These are phyloP conservation scores for Aureobasidium pullulans DNA, from an alignment of 2,329 filamentous ascomycete genomes.

Conservation along the genomic window DNA sequence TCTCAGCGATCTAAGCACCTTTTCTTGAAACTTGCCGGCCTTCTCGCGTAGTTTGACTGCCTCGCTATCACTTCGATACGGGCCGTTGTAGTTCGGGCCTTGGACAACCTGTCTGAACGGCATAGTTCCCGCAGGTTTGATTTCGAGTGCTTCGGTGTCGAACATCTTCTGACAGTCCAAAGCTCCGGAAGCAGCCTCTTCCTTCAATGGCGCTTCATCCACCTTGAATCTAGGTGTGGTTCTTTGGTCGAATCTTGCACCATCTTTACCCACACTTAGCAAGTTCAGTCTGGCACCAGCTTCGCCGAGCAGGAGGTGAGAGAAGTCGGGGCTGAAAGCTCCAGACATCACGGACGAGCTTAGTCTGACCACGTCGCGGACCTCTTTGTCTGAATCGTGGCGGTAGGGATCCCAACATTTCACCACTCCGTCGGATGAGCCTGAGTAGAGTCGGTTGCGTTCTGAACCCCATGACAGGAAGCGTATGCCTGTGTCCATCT, in stretches of 20 bases:
- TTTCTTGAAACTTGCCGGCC: not conserved
- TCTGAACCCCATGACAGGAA: constrained; percentile 51
- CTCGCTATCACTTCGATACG: not conserved
- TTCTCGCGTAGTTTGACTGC: not conserved
- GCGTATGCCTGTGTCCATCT: constrained; percentile 50
- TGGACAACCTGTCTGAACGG: constrained; percentile 40
- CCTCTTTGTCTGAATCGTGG: constrained; percentile 42
- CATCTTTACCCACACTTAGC: constrained; percentile 34
- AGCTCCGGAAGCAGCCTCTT: constrained; percentile 12
- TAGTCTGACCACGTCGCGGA: constrained; percentile 44
- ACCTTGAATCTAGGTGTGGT: constrained; percentile 27
- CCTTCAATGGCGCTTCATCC: not conserved
- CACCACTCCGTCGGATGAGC: constrained; percentile 53
- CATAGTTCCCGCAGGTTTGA: constrained; percentile 33
- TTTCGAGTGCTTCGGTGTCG: constrained; percentile 26
- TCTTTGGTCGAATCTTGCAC: constrained; percentile 11
- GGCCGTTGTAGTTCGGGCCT: constrained; percentile 31
- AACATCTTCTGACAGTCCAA: constrained; percentile 24
- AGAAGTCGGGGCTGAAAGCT: constrained; percentile 48
- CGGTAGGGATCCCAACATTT: constrained; percentile 53
- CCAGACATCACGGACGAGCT: constrained; percentile 52
- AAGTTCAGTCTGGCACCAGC: constrained; percentile 49
- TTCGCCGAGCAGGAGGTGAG: constrained; percentile 51
- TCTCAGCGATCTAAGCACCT: constrained; percentile 5
- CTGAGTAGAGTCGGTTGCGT: constrained; percentile 48